These are phyloP conservation scores for Paracoccidioides brasiliensis DNA, from an alignment of 2,329 filamentous ascomycete genomes.

Conservation along the genomic window DNA sequence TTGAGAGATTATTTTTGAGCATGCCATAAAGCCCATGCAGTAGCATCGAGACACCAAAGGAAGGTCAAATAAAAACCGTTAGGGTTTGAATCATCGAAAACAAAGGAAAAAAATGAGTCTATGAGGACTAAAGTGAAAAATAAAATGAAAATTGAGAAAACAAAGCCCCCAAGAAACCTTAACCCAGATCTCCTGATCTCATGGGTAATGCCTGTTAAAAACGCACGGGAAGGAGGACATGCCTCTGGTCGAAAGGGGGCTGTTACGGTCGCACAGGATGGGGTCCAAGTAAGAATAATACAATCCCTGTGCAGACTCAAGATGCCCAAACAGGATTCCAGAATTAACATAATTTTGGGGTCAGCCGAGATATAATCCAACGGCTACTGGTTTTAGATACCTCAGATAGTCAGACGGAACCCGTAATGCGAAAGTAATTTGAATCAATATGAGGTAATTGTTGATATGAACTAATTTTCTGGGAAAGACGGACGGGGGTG, in stretches of 20 bases:
- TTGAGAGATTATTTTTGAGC: constrained; percentile 1
- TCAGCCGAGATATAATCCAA: background rate
- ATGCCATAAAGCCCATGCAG: background rate
- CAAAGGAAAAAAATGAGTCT: constrained; percentile 1
- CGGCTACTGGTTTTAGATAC: background rate
- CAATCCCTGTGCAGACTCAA: background rate
- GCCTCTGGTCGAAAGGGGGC: background rate
- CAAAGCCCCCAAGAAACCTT: constrained; percentile 2
- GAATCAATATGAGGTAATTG: constrained; percentile 2
- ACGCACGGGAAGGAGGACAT: background rate
- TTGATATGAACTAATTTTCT: background rate
- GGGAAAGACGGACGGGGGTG: background rate
- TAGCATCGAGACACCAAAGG: background rate
- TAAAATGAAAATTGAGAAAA: background rate
- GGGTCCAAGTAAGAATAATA: constrained; percentile 1
- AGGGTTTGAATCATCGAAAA: constrained; percentile 1
- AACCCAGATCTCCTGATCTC: constrained; percentile 1
- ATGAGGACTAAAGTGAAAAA: background rate
- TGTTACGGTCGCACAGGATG: background rate
- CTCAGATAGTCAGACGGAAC: background rate
- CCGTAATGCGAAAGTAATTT: background rate
- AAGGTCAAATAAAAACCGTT: constrained; percentile 1
- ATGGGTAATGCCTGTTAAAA: background rate
- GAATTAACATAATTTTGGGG: background rate
- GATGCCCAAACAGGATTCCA: background rate